A percentile compares a stretch with the other conserved stretches of the same genome.
These are phyloP conservation scores for Vigna angularis DNA, from an alignment of 306 rosid genomes.

Conservation along the genomic window DNA sequence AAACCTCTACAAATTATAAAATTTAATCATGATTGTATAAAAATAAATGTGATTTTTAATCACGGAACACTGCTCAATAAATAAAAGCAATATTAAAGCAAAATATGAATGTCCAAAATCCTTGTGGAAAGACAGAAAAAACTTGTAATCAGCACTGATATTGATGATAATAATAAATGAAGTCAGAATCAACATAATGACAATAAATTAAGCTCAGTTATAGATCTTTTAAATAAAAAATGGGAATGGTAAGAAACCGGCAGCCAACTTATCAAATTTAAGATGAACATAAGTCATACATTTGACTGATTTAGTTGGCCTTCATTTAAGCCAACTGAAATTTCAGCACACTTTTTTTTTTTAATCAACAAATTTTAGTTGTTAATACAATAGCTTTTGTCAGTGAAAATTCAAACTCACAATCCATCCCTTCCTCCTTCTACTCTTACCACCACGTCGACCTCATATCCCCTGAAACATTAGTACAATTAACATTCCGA, in stretches of 20 bases:
- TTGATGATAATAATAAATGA: not conserved
- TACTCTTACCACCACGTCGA: too few relatives aligned
- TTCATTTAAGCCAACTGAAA: conserved; percentile 26
- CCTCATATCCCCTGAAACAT: not conserved
- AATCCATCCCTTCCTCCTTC: too few relatives aligned
- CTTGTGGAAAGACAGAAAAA: not conserved
- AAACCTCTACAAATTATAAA: not conserved
- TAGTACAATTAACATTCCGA: not conserved
- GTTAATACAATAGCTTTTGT: too few relatives aligned
- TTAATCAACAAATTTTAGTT: too few relatives aligned
- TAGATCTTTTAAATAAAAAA: not conserved
- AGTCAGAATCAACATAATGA: not conserved
- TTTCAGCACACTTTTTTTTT: not conserved
- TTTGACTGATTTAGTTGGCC: not conserved
- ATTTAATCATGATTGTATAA: not conserved
- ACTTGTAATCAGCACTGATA: not conserved
- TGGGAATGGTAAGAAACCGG: not conserved
- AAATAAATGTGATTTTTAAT: not conserved
- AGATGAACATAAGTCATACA: not conserved
- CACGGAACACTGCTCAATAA: not conserved
- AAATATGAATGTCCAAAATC: not conserved
- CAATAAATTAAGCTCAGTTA: not conserved
- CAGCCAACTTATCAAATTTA: conserved; percentile 13
- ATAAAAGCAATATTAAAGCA: not conserved
- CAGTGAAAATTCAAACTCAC: too few relatives aligned